These are phyloP conservation scores for Candida broadrunensis DNA, from an alignment of 805 yeast genomes.

Conservation along the genomic window DNA sequence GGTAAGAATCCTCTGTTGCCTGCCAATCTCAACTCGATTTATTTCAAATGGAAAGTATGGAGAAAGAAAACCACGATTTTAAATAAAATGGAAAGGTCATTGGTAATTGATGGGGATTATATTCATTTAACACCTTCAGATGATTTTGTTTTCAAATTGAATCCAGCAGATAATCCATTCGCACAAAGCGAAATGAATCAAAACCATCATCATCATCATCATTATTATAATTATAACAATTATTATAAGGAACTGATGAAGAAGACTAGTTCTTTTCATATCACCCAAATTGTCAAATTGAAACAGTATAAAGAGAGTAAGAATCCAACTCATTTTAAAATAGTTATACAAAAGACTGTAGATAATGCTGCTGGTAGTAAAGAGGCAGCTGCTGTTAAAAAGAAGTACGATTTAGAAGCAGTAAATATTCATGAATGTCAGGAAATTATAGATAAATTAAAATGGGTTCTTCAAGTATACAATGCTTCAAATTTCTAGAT, in stretches of 20 bases:
- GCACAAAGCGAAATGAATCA: slow-evolving; percentile 8
- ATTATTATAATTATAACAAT: slow-evolving; percentile 35
- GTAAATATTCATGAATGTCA: slow-evolving; percentile 54
- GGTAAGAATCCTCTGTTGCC: slow-evolving; percentile 30
- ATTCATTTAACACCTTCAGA: slow-evolving; percentile 85
- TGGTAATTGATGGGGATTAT: slow-evolving; percentile 93
- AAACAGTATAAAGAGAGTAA: slow-evolving; percentile 66
- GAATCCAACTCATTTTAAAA: slow-evolving; percentile 75
- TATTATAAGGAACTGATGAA: slow-evolving; percentile 63
- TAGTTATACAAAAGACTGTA: slow-evolving; percentile 50
- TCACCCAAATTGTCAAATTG: slow-evolving; percentile 69
- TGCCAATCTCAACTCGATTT: slow-evolving; percentile 48
- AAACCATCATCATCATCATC: slow-evolving; percentile 21
- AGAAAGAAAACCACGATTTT: slow-evolving; percentile 83
- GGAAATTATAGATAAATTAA: slow-evolving; percentile 74
- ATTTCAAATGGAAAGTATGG: slow-evolving; percentile 84
- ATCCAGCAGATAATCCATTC: slow-evolving; percentile 30
- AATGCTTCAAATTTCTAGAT: slow-evolving; percentile 11
- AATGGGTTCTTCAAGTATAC: slow-evolving; percentile 55
- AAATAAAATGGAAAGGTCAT: slow-evolving; percentile 73
- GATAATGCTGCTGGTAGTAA: slow-evolving; percentile 23
- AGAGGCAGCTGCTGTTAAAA: slow-evolving; percentile 56
- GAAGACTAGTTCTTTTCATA: slow-evolving; percentile 84
- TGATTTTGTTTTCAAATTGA: slow-evolving; percentile 45
- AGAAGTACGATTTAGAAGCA: slow-evolving; percentile 87